Percentiles rank a stretch among this genome's conserved stretches.
Evolutionary conservation across 75 land plant species (phyloP).

Genomic region (Selaginella moellendorffii): DNA sequence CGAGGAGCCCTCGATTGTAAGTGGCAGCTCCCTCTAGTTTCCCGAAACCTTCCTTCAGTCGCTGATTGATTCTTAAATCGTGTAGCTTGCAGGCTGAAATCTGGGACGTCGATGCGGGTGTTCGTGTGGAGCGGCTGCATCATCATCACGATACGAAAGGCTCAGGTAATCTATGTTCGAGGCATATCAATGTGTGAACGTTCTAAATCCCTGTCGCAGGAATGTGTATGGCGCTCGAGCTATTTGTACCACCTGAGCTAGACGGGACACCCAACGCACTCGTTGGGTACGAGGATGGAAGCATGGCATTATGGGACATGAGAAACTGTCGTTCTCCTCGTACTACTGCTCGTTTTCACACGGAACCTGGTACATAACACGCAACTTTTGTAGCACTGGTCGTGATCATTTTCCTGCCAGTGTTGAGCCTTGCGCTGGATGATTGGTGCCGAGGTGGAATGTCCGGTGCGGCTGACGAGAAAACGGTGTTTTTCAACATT

Average conservation of each 20-base stretch:
- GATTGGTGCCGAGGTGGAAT: conserved; percentile 45
- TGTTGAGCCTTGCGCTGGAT: conserved; percentile 52
- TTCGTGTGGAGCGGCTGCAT: conserved; percentile 25
- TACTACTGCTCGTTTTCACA: conserved; percentile 46
- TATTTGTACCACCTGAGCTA: conserved; percentile 36
- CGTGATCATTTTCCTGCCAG: conserved; percentile 47
- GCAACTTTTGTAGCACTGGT: conserved; percentile 58
- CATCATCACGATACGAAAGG: conserved; percentile 2
- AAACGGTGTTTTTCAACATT: conserved; percentile 41
- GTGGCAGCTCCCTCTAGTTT: conserved; percentile 1
- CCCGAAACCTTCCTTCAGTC: not conserved
- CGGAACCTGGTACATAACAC: conserved; percentile 56
- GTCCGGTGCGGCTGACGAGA: conserved; percentile 81
- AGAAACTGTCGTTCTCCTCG: conserved; percentile 48
- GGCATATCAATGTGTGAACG: not conserved
- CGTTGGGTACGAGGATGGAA: conserved; percentile 95
- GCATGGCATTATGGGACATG: conserved; percentile 75
- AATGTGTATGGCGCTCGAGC: conserved; percentile 93
- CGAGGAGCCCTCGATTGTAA: conserved; percentile 40
- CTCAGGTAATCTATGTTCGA: not conserved
- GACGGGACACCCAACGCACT: conserved; percentile 44
- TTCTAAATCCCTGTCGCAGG: conserved; percentile 34
- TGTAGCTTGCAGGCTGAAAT: conserved; percentile 47
- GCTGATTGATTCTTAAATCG: not conserved
- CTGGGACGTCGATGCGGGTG: conserved; percentile 66